These are phyloP conservation scores for Heimioporus sp. DNA, from an alignment of 768 basidiomycete species.

Conservation along the genomic window DNA sequence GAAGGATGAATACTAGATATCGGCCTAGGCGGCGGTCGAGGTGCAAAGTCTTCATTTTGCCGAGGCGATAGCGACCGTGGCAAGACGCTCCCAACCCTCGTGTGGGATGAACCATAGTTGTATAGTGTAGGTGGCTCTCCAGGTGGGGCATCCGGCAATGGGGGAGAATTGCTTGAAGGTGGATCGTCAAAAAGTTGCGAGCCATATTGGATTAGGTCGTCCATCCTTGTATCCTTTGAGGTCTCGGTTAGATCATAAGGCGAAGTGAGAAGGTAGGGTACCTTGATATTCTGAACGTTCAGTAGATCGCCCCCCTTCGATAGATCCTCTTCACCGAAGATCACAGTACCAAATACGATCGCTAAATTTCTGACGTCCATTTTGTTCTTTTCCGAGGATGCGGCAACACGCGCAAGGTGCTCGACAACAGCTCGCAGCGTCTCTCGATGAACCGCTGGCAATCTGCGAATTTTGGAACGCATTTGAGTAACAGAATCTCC, in stretches of 20 bases:
- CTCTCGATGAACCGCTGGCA: slow-evolving; percentile 82
- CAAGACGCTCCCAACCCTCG: slow-evolving; percentile 55
- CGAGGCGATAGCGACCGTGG: slow-evolving; percentile 22
- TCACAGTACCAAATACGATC: slow-evolving; percentile 84
- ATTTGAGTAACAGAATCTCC: slow-evolving; percentile 78
- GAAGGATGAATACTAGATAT: slow-evolving; percentile 79
- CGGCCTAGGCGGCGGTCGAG: slow-evolving; percentile 66
- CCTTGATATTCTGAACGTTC: slow-evolving; percentile 74
- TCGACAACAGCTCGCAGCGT: slow-evolving; percentile 80
- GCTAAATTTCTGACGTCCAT: slow-evolving; percentile 94
- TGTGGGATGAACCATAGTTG: slow-evolving; percentile 70
- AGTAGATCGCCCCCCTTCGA: slow-evolving; percentile 76
- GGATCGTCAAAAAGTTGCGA: slow-evolving; percentile 65
- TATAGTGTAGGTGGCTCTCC: slow-evolving; percentile 58
- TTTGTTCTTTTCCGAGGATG: slow-evolving; percentile 73
- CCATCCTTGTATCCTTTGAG: slow-evolving; percentile 69
- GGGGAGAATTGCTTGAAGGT: slow-evolving; percentile 51
- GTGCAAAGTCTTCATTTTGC: slow-evolving; percentile 65
- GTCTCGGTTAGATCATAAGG: slow-evolving; percentile 31
- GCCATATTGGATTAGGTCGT: slow-evolving; percentile 77
- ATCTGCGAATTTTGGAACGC: slow-evolving; percentile 80
- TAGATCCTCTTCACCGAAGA: slow-evolving; percentile 91
- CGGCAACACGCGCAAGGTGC: slow-evolving; percentile 73
- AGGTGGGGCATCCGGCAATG: slow-evolving; percentile 68
- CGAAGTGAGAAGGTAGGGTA: slow-evolving; percentile 29